phyloP scores from a whole-genome alignment of 208 protist species.

The Trypanosoma theileri region DNA sequence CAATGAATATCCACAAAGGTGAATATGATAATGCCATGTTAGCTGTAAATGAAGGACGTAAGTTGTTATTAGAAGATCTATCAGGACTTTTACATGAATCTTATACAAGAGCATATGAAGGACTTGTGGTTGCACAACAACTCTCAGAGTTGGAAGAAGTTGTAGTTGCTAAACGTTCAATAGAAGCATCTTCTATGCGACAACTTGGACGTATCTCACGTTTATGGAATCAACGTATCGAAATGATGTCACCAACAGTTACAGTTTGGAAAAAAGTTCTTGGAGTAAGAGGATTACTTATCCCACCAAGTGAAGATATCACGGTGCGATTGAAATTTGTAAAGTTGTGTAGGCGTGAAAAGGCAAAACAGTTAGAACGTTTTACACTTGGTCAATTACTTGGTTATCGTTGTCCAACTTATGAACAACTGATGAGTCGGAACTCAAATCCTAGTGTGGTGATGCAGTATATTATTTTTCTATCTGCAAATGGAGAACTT shows the following conservation, averaged over 20 bases:
- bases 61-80: slow-evolving; percentile 69
- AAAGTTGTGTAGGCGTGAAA: slow-evolving; percentile 89
- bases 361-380: slow-evolving; percentile 68
- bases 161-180: slow-evolving; percentile 78
- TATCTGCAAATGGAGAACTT: slow-evolving; percentile 64
- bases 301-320: slow-evolving; percentile 90
- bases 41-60: slow-evolving; percentile 57
- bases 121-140: slow-evolving; percentile 96
- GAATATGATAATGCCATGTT: slow-evolving; percentile 58
- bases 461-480: slow-evolving; percentile 84
- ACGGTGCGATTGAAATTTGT: slow-evolving; percentile 97
- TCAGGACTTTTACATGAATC: slow-evolving; percentile 83
- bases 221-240: slow-evolving; percentile 92
- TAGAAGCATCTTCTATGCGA: slow-evolving; percentile 56
- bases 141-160: slow-evolving; percentile 99
- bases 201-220: slow-evolving; percentile 81
- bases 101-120: slow-evolving; percentile 91
- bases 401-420: slow-evolving; percentile 52
- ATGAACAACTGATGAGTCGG: slow-evolving; percentile 71
- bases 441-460: slow-evolving; percentile 76
- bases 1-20: slow-evolving; percentile 48
- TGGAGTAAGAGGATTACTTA: slow-evolving; percentile 91
- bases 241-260: slow-evolving; percentile 91
- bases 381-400: slow-evolving; percentile 80
- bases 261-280: slow-evolving; percentile 97